Percentiles rank a stretch among this genome's conserved stretches.
Conservation (phyloP, 139 green algal species). For the Choricystis sp. region DNA sequence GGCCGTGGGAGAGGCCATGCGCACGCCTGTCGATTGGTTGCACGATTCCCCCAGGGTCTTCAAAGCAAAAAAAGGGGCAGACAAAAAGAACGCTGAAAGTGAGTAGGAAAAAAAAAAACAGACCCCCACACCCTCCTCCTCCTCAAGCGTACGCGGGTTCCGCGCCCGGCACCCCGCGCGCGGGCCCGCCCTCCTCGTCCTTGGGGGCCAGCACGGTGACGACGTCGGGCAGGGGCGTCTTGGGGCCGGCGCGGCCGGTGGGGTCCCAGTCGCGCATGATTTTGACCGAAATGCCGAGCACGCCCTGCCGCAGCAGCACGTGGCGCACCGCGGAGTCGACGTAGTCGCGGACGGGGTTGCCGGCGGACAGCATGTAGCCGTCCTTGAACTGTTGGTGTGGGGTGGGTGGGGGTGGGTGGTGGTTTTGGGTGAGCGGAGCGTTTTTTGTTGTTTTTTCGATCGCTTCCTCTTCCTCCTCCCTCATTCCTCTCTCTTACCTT, state of each 20-base stretch:
- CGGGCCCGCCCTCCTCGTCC: slow-evolving; percentile 40
- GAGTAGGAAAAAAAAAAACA: neutral
- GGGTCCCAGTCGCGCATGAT: slow-evolving; percentile 99
- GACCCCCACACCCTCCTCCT: neutral
- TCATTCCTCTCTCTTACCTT: no score
- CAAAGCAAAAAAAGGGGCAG: neutral
- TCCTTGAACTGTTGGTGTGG: no score
- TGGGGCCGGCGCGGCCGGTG: slow-evolving; percentile 81
- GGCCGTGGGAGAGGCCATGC: no score
- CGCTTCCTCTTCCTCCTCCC: no score
- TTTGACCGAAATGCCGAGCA: slow-evolving; percentile 91
- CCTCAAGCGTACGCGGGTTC: neutral
- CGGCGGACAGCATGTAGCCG: slow-evolving; percentile 86
- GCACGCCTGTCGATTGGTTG: no score
- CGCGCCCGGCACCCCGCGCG: neutral
- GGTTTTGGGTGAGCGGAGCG: no score
- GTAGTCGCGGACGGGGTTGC: slow-evolving; percentile 75
- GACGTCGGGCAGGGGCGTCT: slow-evolving; percentile 83
- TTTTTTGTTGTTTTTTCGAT: no score
- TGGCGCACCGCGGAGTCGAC: slow-evolving; percentile 90
- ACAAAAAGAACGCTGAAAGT: neutral
- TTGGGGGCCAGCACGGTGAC: slow-evolving; percentile 84
- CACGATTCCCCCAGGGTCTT: no score
- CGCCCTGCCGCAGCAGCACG: slow-evolving; percentile 92
- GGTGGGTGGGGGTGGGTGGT: no score